These are phyloP conservation scores for Dendrobium nobile DNA, from an alignment of 106 monocot species.

Conservation along the genomic window DNA sequence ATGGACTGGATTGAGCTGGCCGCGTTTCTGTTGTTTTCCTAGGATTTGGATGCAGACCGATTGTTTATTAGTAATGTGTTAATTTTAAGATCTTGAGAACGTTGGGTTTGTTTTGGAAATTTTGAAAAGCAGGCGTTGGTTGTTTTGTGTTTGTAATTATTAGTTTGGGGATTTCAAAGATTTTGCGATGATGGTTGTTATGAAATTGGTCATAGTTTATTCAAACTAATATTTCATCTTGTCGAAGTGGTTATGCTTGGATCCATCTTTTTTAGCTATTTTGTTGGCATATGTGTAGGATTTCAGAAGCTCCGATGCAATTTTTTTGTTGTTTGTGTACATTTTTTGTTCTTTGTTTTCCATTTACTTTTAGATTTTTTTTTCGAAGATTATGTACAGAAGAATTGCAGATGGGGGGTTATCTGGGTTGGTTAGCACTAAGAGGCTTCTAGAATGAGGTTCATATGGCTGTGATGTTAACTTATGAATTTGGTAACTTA, in stretches of 20 bases:
- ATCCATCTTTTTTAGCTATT: background rate
- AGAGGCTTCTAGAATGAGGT: too few relatives aligned
- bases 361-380: background rate
- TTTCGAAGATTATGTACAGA: background rate
- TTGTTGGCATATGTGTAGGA: background rate
- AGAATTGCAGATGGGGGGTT: background rate
- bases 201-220: background rate
- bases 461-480: too few relatives aligned
- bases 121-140: background rate
- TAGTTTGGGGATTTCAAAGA: too few relatives aligned
- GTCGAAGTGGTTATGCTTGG: too few relatives aligned
- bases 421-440: background rate
- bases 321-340: background rate
- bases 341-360: too few relatives aligned
- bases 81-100: background rate
- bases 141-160: background rate
- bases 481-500: too few relatives aligned
- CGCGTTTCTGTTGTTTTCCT: background rate
- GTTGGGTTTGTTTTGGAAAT: background rate
- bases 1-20: background rate
- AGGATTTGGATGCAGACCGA: background rate
- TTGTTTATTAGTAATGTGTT: background rate
- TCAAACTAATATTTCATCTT: background rate
- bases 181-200: background rate
- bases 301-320: background rate